Evolutionary conservation across 208 protist species (phyloP), one percentile per base, ranked within the genome.

Genomic region (Spongospora subterranea): DNA sequence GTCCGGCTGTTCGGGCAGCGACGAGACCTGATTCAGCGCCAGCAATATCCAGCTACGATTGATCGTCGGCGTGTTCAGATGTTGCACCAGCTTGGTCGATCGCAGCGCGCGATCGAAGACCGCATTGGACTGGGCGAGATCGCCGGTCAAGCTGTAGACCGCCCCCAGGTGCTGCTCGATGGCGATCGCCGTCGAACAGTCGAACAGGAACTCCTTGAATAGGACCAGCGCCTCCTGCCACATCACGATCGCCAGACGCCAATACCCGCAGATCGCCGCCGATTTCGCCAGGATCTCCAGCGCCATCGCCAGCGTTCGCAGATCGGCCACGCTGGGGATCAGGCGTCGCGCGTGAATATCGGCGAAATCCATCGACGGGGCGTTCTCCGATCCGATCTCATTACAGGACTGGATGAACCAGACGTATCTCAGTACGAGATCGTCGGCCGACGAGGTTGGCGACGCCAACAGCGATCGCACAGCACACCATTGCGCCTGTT

Each of bases 201-300:
- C 71, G n/a, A 39, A 82, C 71, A 82, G 40, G 71, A 45, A 20
- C 71, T 82, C 71, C 6, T 43, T 13, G n/a, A 40, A 82, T 35
- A 82, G 40, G 17, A 40, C 17, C 71, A 45, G 71, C 6, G 71
- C 40, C 6, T 17, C 13, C 35, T 6, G 13, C 13, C 17, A 6
- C 6, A 82, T 39, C 6, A 40, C 35, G 71, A 82, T 43, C 35
- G 71, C 6, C n/a, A n/a, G 17, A 39, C 71, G 71, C 71, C 71
- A 82, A 43, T 82, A 82, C n/a, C 71, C 71, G 40, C n/a, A 82
- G n/a, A 43, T n/a, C 6, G 17, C n/a, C 35, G 71, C 71, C 35
- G 71, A 35, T n/a, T 82, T 6, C 6, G 17, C n/a, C 35, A 82
- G 17, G 6, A 82, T 40, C 6, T 82, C n/a, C 6, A 39, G n/a